Base-by-base conservation (phyloP, 208 protist species). In the Porcisia deanei region DNA sequence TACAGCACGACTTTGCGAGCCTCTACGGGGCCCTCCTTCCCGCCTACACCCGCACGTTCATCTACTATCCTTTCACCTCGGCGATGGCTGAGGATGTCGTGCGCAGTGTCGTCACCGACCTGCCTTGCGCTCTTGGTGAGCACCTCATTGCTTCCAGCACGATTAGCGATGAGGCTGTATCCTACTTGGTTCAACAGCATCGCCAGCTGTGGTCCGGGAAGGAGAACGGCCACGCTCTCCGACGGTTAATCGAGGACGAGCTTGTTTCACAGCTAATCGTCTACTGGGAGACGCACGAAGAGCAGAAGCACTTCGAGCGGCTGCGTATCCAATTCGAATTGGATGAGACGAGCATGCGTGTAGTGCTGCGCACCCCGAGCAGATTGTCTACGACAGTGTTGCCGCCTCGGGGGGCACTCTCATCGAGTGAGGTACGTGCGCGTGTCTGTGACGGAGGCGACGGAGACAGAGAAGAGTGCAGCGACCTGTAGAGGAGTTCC, bases 171-270 rank as follows among this genome's bases (percentile, higher is more conserved):
- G 69, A 85, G 14, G 89, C 91, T 10, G 88, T 89, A 4, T 9
- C 76, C 10, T 93, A 93, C 58, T 65, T 94, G 37, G 87, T 93
- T 30, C 79, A 90, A 57, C 77, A 81, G 49, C 70, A 91, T 49
- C 76, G 77, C 7, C 18, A 34, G 52, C 59, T 75, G 64, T 95
- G 91, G 91, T 73, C 84, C 61, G 86, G 85, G 0, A 84, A 76
- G 14, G 91, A 93, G 65, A 93, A 95, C 77, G 91, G 88, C 0
- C 91, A 92, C 66, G 87, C 90, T 1, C 70, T 95, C 65, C 82
- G 84, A 25, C 83, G 87, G 9, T 65, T 84, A 9, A 76, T 93
- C 47, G 83, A 93, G 76, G 88, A 92, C 64, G 87, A 85, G 67
- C 79, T 95, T 39, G 58, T 91, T 37, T 71, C 87, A 57, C 82